Evolutionary conservation across 129 eudicot genomes (phyloP).

Genomic region (Ambrosia artemisiifolia): DNA sequence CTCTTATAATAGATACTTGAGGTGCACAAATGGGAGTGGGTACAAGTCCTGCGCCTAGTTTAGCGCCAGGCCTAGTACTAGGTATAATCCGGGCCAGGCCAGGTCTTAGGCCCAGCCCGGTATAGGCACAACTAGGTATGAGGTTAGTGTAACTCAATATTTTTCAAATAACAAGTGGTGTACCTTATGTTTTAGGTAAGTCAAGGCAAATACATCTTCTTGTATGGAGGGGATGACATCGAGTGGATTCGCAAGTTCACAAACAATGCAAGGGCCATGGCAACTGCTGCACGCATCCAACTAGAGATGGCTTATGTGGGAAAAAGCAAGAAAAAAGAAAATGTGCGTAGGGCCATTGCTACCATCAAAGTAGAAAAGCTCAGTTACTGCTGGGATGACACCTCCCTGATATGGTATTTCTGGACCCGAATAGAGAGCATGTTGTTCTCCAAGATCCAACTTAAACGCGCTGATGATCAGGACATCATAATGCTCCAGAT

Average conservation of each 20-base stretch:
- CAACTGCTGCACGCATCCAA: conserved; percentile 35
- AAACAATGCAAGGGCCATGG: conserved; percentile 34
- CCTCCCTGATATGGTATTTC: conserved; percentile 45
- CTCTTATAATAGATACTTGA: neutral
- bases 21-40: neutral
- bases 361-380: conserved; percentile 44
- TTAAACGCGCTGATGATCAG: conserved; percentile 43
- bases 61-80: too few species aligned
- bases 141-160: neutral
- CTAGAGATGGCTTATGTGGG: conserved; percentile 64
- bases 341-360: conserved; percentile 33
- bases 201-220: conserved; percentile 41
- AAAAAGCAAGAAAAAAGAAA: conserved; percentile 43
- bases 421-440: conserved; percentile 69
- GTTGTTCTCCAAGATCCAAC: conserved; percentile 72
- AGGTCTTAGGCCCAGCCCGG: neutral
- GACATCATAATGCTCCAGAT: conserved; percentile 61
- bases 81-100: too few species aligned
- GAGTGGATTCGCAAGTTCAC: conserved; percentile 65
- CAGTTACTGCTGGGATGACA: conserved; percentile 51
- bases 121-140: neutral
- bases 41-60: neutral
- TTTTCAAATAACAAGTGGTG: neutral
- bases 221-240: conserved; percentile 69
- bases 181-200: conserved; percentile 24